Conservation (phyloP, 768 basidiomycete genomes). For the Candolleomyces efflorescens region DNA sequence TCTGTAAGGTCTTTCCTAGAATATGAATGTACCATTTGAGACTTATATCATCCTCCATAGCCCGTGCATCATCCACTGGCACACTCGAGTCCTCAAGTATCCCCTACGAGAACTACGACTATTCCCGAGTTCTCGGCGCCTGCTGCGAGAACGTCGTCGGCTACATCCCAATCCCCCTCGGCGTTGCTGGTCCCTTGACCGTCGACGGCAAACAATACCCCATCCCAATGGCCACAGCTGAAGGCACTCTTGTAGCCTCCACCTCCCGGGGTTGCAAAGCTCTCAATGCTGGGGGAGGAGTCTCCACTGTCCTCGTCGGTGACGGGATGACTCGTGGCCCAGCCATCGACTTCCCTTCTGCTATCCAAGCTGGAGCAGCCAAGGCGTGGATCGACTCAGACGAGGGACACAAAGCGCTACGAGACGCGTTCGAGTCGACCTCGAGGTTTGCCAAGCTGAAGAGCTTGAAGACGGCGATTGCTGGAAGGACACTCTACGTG, state of each 20-base stretch:
- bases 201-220: constrained; percentile 82
- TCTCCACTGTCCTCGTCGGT: constrained; percentile 85
- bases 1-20: constrained; percentile 41
- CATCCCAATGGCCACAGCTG: constrained; percentile 99
- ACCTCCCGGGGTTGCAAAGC: constrained; percentile 97
- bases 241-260: constrained; percentile 50
- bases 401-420: constrained; percentile 72
- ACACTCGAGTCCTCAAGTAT: constrained; percentile 81
- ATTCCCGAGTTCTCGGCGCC: constrained; percentile 88
- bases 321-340: constrained; percentile 99
- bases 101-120: constrained; percentile 88
- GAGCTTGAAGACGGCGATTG: constrained; percentile 54
- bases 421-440: constrained; percentile 91
- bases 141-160: constrained; percentile 99
- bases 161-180: constrained; percentile 93
- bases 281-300: constrained; percentile 92
- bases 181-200: constrained; percentile 27
- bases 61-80: constrained; percentile 73
- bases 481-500: constrained; percentile 90
- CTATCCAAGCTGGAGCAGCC: constrained; percentile 76
- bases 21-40: no score
- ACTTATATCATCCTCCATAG: neutral
- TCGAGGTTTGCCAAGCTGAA: constrained; percentile 75
- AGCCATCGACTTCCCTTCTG: constrained; percentile 87
- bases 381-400: constrained; percentile 82